Percentiles rank a stretch among this genome's conserved stretches.
Evolutionary conservation across 129 eudicot species (phyloP).

Genomic region (Pittosporum tobira): DNA sequence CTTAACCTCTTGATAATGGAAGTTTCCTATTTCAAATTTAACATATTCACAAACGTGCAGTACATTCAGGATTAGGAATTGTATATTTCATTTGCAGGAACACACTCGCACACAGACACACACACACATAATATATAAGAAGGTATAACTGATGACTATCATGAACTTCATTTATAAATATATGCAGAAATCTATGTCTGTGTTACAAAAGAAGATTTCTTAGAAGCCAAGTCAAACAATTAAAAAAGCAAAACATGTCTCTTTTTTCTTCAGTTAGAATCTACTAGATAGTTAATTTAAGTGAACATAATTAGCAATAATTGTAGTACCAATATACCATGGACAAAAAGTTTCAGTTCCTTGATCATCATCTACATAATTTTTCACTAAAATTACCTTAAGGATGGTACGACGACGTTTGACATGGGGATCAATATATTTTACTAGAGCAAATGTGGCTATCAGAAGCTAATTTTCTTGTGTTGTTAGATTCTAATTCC

Average conservation of each 20-base stretch:
- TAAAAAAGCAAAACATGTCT: too few relatives aligned
- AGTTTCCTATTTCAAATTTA: neutral
- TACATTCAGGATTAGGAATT: neutral
- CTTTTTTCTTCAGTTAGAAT: too few relatives aligned
- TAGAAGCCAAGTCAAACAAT: too few relatives aligned
- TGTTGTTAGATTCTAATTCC: constrained; percentile 38
- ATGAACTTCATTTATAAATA: too few relatives aligned
- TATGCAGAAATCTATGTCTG: too few relatives aligned
- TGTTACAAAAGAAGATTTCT: too few relatives aligned
- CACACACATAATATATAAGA: neutral
- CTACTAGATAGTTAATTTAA: too few relatives aligned
- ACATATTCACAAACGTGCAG: neutral
- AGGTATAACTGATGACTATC: too few relatives aligned
- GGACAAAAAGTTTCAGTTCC: neutral
- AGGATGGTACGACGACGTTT: neutral
- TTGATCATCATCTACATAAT: neutral
- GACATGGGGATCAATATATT: neutral
- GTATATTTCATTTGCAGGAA: neutral
- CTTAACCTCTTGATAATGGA: neutral
- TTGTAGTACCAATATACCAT: neutral
- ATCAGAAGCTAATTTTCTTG: constrained; percentile 6
- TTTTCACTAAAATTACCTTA: neutral
- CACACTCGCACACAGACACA: neutral
- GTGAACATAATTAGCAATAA: too few relatives aligned
- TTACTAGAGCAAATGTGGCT: constrained; percentile 1